A percentile compares a stretch with the other conserved stretches of the same genome.
Conservation (phyloP, 75 land plant species). For the Adiantum capillusveneris region DNA sequence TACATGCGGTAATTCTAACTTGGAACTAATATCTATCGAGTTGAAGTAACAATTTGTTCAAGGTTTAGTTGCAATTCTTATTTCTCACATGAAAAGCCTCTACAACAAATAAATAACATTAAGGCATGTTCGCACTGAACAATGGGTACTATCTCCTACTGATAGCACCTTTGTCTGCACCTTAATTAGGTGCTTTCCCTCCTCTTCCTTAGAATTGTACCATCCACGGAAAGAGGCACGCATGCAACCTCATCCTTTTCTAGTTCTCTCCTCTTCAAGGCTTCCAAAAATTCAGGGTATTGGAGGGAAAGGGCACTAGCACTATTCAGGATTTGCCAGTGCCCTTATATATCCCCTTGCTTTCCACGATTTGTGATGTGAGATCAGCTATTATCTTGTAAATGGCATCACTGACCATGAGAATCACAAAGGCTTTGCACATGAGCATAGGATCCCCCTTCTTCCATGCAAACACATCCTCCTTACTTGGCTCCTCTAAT, state of each 20-base stretch:
- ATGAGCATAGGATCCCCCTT: slow-evolving; percentile 20
- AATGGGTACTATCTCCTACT: too few species aligned
- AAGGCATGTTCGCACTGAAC: too few species aligned
- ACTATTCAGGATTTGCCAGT: slow-evolving; percentile 29
- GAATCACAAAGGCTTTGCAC: slow-evolving; percentile 39
- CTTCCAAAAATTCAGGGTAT: slow-evolving; percentile 34
- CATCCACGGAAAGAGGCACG: slow-evolving; percentile 38
- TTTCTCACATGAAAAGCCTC: too few species aligned
- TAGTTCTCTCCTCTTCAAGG: slow-evolving; percentile 34
- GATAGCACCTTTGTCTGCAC: too few species aligned
- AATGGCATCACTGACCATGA: slow-evolving; percentile 20
- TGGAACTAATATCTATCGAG: too few species aligned
- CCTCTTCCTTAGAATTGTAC: slow-evolving; percentile 27
- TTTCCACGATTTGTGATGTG: slow-evolving; percentile 11
- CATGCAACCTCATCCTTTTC: slow-evolving; percentile 29
- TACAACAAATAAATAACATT: too few species aligned
- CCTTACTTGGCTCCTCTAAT: slow-evolving; percentile 57
- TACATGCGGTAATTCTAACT: too few species aligned
- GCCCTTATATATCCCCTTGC: slow-evolving; percentile 27
- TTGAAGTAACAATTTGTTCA: too few species aligned
- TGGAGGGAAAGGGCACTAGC: slow-evolving; percentile 12
- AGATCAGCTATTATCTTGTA: slow-evolving; percentile 45
- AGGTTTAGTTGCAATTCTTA: too few species aligned
- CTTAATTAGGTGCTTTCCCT: slow-evolving; percentile 30
- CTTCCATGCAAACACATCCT: slow-evolving; percentile 34